Conservation (phyloP, 2,329 filamentous ascomycete genomes). For the Apiospora kogelbergensis region DNA sequence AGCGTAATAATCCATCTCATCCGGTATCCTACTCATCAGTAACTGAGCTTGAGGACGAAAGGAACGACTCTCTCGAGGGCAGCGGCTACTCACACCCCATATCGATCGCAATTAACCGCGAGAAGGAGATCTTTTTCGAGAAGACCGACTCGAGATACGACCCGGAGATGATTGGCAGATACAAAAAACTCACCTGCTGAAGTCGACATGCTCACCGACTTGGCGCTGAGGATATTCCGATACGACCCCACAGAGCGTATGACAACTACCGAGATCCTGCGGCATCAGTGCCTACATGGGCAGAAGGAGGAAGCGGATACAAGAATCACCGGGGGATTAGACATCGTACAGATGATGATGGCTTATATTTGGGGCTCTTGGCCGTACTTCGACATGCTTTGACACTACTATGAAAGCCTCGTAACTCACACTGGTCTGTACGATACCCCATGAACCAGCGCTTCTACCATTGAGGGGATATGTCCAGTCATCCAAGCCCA, state of each 20-base stretch:
- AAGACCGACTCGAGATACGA: background rate
- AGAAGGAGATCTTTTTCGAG: background rate
- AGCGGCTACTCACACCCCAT: background rate
- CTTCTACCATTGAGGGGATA: too few species aligned
- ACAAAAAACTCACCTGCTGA: background rate
- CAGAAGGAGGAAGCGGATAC: background rate
- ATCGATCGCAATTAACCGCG: background rate
- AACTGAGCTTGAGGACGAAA: background rate
- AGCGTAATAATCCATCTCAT: background rate
- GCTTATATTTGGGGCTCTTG: background rate
- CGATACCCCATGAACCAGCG: too few species aligned
- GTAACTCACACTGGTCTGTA: too few species aligned
- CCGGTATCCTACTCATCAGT: background rate
- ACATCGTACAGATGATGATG: background rate
- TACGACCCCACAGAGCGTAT: background rate
- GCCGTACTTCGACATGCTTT: too few species aligned
- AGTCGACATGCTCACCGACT: background rate
- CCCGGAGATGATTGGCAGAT: background rate
- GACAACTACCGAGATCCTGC: background rate
- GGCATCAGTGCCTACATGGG: background rate
- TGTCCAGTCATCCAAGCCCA: too few species aligned
- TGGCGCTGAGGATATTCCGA: background rate
- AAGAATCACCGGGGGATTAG: background rate
- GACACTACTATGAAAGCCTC: too few species aligned
- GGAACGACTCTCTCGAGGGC: too few species aligned